Evolutionary conservation across 345 rosid species (phyloP).

Genomic region (Aegle marmelos): DNA sequence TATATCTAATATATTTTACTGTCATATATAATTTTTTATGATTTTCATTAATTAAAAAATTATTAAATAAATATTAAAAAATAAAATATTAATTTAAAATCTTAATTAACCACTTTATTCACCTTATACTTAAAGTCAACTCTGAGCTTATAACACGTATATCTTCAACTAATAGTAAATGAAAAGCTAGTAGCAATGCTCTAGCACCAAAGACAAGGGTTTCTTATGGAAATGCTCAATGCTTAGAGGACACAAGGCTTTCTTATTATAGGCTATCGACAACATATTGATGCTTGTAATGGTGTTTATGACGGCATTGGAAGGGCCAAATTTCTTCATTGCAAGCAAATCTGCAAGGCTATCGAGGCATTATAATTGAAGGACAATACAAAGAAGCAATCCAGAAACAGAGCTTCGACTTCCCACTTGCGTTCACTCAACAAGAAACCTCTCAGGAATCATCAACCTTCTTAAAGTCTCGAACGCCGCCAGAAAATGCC

Average conservation of each 20-base stretch:
- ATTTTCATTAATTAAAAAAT: no score
- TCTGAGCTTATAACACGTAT: no score
- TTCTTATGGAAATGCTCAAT: neutral
- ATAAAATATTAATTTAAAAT: no score
- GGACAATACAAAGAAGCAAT: neutral
- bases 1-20: no score
- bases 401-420: neutral
- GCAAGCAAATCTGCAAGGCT: neutral
- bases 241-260: no score
- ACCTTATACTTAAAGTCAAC: no score
- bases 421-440: conserved; percentile 2
- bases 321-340: neutral
- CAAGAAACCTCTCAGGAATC: conserved; percentile 4
- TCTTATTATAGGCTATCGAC: neutral
- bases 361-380: neutral
- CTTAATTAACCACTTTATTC: no score
- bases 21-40: no score
- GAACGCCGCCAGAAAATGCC: conserved; percentile 4
- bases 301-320: conserved; percentile 5
- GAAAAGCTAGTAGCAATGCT: neutral
- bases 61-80: no score
- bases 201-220: no score
- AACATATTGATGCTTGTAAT: neutral
- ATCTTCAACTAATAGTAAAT: no score
- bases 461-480: conserved; percentile 6